Conservation (phyloP, 805 yeast species). For the Sugiyamaella chiloensis region DNA sequence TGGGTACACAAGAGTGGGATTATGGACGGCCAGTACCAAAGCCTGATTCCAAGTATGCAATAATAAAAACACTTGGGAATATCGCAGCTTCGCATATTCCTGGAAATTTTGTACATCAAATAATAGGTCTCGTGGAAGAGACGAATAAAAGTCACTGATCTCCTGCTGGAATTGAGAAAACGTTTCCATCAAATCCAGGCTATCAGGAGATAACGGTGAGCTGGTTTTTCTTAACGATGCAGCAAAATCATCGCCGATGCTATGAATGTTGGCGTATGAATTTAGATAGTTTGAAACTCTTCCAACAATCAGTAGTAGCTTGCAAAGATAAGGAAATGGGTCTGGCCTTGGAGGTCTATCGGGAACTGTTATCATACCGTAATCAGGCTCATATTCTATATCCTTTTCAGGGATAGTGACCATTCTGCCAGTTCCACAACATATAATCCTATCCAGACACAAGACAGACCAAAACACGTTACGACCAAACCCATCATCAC, state of each 20-base stretch:
- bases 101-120: constrained; percentile 30
- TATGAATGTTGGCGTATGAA: constrained; percentile 12
- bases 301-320: constrained; percentile 25
- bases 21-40: constrained; percentile 29
- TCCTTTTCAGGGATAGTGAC: constrained; percentile 24
- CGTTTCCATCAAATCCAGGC: constrained; percentile 17
- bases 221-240: not conserved
- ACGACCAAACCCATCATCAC: constrained; percentile 19
- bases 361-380: constrained; percentile 15
- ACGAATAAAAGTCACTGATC: constrained; percentile 26
- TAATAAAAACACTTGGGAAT: constrained; percentile 27
- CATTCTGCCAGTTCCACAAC: constrained; percentile 29
- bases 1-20: constrained; percentile 29
- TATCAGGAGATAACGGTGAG: constrained; percentile 16
- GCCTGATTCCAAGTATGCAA: constrained; percentile 31
- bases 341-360: constrained; percentile 17
- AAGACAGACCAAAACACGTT: constrained; percentile 29
- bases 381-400: constrained; percentile 23
- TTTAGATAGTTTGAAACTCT: constrained; percentile 29
- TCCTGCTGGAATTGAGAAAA: constrained; percentile 22
- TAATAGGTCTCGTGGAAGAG: constrained; percentile 26
- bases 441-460: constrained; percentile 27
- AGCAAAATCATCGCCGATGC: not conserved
- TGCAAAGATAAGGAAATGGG: constrained; percentile 29
- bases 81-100: constrained; percentile 22